Percentiles rank a stretch among this genome's conserved stretches.
Conservation (phyloP, 352 stramenopile genomes). For the Pelagophyceae sp. region DNA sequence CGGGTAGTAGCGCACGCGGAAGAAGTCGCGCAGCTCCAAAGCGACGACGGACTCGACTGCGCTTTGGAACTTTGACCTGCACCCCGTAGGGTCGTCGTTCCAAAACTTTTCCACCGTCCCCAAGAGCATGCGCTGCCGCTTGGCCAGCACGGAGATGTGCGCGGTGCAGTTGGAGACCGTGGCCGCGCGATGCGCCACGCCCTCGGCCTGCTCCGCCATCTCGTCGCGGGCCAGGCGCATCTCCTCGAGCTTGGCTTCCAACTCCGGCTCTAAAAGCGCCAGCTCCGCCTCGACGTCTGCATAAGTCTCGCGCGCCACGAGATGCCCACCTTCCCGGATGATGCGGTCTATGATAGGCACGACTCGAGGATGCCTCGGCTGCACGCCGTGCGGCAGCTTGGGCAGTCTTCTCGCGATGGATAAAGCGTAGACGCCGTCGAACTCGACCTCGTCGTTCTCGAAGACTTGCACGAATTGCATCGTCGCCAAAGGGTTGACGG, state of each 20-base stretch:
- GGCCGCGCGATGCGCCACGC: constrained; percentile 12
- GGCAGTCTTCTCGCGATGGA: constrained; percentile 35
- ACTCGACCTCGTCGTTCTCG: constrained; percentile 34
- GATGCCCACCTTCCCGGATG: constrained; percentile 29
- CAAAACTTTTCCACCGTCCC: constrained; percentile 23
- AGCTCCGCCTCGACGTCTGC: constrained; percentile 23
- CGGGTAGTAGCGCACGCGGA: constrained; percentile 13
- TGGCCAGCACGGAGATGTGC: constrained; percentile 11
- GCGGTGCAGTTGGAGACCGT: background rate
- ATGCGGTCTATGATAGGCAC: constrained; percentile 34
- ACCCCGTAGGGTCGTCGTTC: constrained; percentile 21
- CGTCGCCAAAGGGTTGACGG: constrained; percentile 39
- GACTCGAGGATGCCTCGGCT: constrained; percentile 30
- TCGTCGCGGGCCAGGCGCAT: constrained; percentile 9
- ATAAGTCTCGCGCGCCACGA: constrained; percentile 37
- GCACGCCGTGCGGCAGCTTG: constrained; percentile 33
- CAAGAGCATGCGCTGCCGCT: constrained; percentile 1
- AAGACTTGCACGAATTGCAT: constrained; percentile 37
- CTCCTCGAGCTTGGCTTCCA: background rate
- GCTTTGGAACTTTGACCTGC: background rate
- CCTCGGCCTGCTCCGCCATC: constrained; percentile 19
- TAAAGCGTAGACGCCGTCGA: constrained; percentile 42
- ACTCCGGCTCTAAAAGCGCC: background rate
- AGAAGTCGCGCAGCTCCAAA: constrained; percentile 20
- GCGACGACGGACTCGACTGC: background rate